Evolutionary conservation across 2,329 filamentous ascomycete genomes (phyloP), one percentile per base, ranked within the genome.

Genomic region (Talaromyces verruculosus): DNA sequence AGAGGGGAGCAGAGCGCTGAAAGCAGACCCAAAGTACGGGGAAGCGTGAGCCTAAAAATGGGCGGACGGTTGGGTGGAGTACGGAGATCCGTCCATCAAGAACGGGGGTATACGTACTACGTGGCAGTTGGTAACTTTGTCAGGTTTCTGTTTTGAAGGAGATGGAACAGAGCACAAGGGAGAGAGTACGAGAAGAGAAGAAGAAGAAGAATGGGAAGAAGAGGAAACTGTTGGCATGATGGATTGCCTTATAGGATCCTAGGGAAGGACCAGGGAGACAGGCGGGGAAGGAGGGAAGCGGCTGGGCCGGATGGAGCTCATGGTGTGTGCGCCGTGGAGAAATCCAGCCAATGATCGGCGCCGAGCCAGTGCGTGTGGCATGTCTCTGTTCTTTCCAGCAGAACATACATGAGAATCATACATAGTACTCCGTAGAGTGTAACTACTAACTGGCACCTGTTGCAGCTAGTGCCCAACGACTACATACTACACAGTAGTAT

Each of bases 101-200:
- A 7, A 35, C 17, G 41, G 28, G 49, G 49, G 28, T 3, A 43
- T 41, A 37, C 33, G 53, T 57, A 57, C 53, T 51, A 15, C 13
- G 47, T 53, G 10, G 22, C 25, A 30, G 17, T 28, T 28, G 17
- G 30, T 7, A 13, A 25, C 6, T 55, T 55, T 13, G 28, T 55
- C 19, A 3, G 30, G n/a, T 8, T 35, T 33, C 28, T 35, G n/a
- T 6, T 11, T 13, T 55, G 30, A 19, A 22, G 30, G 49, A 39
- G 58, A 64, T 35, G n/a, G 25, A 63, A 37, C 57, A 45, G 59
- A 53, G 63, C 65, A 55, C 47, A 66, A 63, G 28, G 47, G 63
- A n/a, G 63, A 60, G 35, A 35, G 60, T 45, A 39, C 43, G 63
- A 59, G 25, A 37, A 43, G 58, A 11, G n/a, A 22, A 37, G 61